Evolutionary conservation across 1,284 basidiomycete species (phyloP).

Genomic region (Ceratobasidium sp.): DNA sequence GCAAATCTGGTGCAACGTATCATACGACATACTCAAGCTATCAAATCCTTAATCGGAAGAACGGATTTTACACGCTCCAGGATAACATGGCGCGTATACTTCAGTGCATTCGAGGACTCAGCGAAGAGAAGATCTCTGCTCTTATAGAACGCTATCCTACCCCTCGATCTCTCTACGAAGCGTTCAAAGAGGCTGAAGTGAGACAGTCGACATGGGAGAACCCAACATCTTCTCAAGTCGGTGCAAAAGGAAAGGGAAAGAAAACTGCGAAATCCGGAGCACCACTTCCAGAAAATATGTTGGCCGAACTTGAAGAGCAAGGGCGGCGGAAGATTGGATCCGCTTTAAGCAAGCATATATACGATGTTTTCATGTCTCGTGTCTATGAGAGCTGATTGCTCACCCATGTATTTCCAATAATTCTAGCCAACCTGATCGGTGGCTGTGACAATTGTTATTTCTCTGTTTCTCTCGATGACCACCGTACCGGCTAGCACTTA

Average conservation of each 20-base stretch:
- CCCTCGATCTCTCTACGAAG: conserved; percentile 56
- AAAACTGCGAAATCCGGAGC: conserved; percentile 46
- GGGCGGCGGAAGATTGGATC: conserved; percentile 57
- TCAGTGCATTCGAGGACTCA: conserved; percentile 61
- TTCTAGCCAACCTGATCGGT: background rate
- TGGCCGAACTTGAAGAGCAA: conserved; percentile 53
- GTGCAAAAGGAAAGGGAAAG: conserved; percentile 36
- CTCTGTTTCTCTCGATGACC: conserved; percentile 2
- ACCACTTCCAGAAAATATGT: conserved; percentile 52
- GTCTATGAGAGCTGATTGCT: background rate
- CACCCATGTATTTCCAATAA: conserved; percentile 35
- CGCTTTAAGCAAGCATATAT: conserved; percentile 56
- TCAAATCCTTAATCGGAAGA: conserved; percentile 61
- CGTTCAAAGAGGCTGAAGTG: conserved; percentile 50
- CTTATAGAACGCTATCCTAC: conserved; percentile 60
- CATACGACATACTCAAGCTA: conserved; percentile 60
- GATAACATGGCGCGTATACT: conserved; percentile 63
- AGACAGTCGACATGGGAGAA: conserved; percentile 33
- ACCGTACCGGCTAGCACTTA: conserved; percentile 18
- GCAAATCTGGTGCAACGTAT: conserved; percentile 51
- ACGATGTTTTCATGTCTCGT: conserved; percentile 47
- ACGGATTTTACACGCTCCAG: conserved; percentile 56
- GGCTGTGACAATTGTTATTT: conserved; percentile 15
- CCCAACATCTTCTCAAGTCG: background rate
- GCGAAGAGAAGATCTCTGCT: conserved; percentile 60